Evolutionary conservation across 1,284 basidiomycete species (phyloP), one percentile per base, ranked within the genome.

Genomic region (Phylloboletellus chloephorus): DNA sequence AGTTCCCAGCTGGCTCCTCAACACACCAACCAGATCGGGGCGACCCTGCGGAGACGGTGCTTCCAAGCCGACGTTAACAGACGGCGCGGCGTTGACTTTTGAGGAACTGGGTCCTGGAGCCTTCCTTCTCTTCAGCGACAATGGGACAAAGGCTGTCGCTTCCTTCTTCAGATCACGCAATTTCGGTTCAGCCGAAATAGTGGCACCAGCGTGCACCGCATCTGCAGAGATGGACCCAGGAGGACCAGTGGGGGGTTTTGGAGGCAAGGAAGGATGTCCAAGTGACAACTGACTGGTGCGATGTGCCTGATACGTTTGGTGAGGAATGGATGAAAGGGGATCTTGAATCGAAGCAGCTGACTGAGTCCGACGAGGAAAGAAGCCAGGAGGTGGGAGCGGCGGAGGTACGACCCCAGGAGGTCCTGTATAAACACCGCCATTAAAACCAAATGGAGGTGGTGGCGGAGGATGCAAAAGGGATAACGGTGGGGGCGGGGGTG

Each of bases 111-210:
- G 48, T 7, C 53, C 58, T 9, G 61, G 58, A 10, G 66, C 61
- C 50, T 72, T 82, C 64, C 79, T 86, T 32, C 79, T 73, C 55
- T 82, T 82, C 38, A 88, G 58, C 3, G 80, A 65, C 5, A 75
- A 59, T 5, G 92, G 92, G 2, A 95, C 79, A 55, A 97, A 96
- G 0, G 87, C 78, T 0, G 89, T 93, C 7, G 85, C 81, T 60
- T 97, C 92, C 61, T 90, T 92, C 67, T 91, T 90, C 50, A 96
- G 72, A 61, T 97, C 88, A 16, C 92, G 83, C 32, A 97, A 64
- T 56, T 90, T 73, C 2, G 93, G 90, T 35, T 71, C 89, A 1
- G 90, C 90, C 12, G 77, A 82, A 41, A 95, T 79, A 1, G 78
- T 85, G 1, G 88, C 88, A 6, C 73, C 64, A 41, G 58, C 52